Evolutionary conservation across 2,329 filamentous ascomycete genomes (phyloP), one percentile per base, ranked within the genome.

Genomic region (Elsinoe fawcettii): DNA sequence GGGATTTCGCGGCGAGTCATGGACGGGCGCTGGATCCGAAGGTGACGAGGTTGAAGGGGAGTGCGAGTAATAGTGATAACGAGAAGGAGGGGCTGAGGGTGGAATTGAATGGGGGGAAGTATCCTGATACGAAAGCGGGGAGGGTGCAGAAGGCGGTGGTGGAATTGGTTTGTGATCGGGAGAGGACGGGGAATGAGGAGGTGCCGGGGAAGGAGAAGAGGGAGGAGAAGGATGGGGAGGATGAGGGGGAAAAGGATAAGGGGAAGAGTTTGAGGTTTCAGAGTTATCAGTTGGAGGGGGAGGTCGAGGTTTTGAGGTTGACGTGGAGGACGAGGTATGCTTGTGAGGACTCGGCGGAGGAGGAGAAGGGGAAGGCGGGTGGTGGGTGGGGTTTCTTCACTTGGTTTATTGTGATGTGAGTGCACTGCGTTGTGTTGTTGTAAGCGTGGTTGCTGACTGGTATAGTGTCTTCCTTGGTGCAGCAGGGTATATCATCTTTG

Each of bases 311-410:
- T 9, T 72, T 97, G 62, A 82, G 84, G 56, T 70, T 97, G 66
- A 85, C 87, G 34, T 99, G 92, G 92, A 77, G 80, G 67, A 96
- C 92, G 12, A 90, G 92, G 71, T 85, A 90, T 67, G 92, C 89
- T 0, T 97, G 93, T 70, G 85, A 90, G 67, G 76, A 73, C 25
- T 74, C 76, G 34, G 75, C 74, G 63, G 73, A 75, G 49, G 73
- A 76, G 14, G 75, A 73, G 8, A 74, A 76, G 41, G 72, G 67
- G 37, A 63, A 74, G 58, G 75, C 75, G 58, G 76, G 77, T 55
- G 75, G 77, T 55, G 80, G 83, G 67, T 97, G 92, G 93, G 93
- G 93, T 1, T 93, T 96, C 77, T 97, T 97, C 67, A 96, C 92
- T 16, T 99, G 93, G 93, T 82, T 97, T 67, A 82, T 97, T 64